These are phyloP conservation scores for Chlamydomonas schloesseri DNA, from an alignment of 139 green algal genomes.

Conservation along the genomic window DNA sequence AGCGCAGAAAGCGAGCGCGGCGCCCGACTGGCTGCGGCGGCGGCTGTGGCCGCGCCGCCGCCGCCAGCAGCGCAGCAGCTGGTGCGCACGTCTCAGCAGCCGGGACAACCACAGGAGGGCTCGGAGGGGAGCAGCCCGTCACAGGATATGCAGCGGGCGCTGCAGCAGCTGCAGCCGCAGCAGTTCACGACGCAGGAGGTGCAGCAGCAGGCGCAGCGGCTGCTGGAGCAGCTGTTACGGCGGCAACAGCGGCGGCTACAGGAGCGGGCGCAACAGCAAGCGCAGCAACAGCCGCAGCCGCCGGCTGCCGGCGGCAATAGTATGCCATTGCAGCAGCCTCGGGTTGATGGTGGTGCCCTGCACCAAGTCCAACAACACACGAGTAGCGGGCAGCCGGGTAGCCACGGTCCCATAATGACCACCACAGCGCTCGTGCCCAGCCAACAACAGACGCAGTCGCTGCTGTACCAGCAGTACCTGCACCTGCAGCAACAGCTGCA, in stretches of 20 bases:
- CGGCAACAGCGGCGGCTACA: slow-evolving; percentile 37
- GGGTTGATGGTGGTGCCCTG: not conserved
- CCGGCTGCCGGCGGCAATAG: not conserved
- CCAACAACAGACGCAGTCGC: not conserved
- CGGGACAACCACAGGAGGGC: no score
- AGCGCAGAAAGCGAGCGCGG: no score
- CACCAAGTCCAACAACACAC: not conserved
- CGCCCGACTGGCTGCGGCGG: no score
- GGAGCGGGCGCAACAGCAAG: not conserved
- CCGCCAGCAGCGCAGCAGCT: no score
- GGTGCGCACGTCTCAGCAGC: no score
- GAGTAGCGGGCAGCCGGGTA: not conserved
- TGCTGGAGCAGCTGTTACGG: not conserved
- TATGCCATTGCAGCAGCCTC: not conserved
- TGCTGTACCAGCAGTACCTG: not conserved
- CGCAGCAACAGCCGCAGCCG: not conserved
- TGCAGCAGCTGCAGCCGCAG: no score
- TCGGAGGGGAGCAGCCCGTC: no score
- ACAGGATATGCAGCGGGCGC: no score
- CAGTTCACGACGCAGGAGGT: no score
- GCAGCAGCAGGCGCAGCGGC: no score
- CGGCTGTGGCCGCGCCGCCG: no score
- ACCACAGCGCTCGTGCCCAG: no score
- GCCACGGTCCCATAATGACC: not conserved
- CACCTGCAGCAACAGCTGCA: not conserved